A percentile compares a stretch with the other conserved stretches of the same genome.
These are phyloP conservation scores for Yamadazyma sp. DNA, from an alignment of 805 yeast genomes.

Conservation along the genomic window DNA sequence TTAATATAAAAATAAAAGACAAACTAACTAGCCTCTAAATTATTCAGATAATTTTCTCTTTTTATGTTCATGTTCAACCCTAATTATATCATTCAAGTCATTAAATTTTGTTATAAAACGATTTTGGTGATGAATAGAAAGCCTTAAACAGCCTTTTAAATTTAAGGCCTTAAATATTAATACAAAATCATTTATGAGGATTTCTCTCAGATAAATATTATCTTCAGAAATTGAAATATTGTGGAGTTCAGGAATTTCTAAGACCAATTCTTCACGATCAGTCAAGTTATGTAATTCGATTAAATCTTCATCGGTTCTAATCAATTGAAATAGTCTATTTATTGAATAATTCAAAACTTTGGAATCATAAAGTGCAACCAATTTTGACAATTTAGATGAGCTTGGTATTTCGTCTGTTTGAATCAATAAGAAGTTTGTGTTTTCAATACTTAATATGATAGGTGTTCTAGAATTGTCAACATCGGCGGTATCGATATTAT, in stretches of 20 bases:
- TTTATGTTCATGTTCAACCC: constrained; percentile 5
- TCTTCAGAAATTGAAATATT: constrained; percentile 30
- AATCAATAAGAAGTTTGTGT: constrained; percentile 24
- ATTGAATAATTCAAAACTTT: constrained; percentile 17
- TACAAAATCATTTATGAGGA: constrained; percentile 25
- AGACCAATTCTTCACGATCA: constrained; percentile 24
- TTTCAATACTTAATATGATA: constrained; percentile 20
- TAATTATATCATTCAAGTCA: constrained; percentile 18
- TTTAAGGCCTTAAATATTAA: constrained; percentile 18
- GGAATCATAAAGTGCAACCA: constrained; percentile 25
- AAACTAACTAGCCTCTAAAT: too few species aligned
- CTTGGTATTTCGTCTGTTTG: constrained; percentile 16
- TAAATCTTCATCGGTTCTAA: constrained; percentile 26
- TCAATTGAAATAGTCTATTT: constrained; percentile 22
- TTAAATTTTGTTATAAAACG: constrained; percentile 28
- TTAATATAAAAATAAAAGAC: too few species aligned
- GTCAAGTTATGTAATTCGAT: constrained; percentile 22
- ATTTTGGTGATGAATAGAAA: constrained; percentile 18
- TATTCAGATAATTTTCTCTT: constrained; percentile 2
- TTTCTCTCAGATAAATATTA: constrained; percentile 22
- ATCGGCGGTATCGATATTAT: too few species aligned
- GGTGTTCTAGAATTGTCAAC: too few species aligned
- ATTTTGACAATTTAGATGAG: constrained; percentile 14
- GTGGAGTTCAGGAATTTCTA: constrained; percentile 26
- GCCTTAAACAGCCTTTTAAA: constrained; percentile 5